These are phyloP conservation scores for Fusarium phyllophilum DNA, from an alignment of 2,329 filamentous ascomycete species.

Conservation along the genomic window DNA sequence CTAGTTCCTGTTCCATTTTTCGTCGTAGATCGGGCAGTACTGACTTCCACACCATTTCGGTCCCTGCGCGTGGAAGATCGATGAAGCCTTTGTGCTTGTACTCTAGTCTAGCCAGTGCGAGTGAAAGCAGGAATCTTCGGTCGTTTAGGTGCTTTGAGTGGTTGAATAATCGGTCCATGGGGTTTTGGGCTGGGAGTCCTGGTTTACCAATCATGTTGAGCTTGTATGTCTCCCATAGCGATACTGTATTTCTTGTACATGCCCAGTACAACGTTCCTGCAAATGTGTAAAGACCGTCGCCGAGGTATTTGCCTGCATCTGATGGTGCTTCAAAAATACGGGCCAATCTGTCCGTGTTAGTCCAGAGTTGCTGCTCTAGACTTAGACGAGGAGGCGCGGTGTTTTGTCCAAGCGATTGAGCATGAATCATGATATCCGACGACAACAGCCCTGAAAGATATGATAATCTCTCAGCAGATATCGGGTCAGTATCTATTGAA, in stretches of 20 bases:
- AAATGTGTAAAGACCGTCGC: slow-evolving; percentile 37
- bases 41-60: slow-evolving; percentile 3
- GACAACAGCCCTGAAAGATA: neutral
- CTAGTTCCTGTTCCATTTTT: slow-evolving; percentile 29
- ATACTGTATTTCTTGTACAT: slow-evolving; percentile 33
- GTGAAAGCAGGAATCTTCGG: slow-evolving; percentile 33
- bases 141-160: slow-evolving; percentile 36
- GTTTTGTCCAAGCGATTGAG: neutral
- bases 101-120: slow-evolving; percentile 35
- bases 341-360: slow-evolving; percentile 34
- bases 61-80: slow-evolving; percentile 1
- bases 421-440: neutral
- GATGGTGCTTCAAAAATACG: slow-evolving; percentile 38
- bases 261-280: slow-evolving; percentile 42
- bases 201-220: slow-evolving; percentile 13
- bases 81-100: slow-evolving; percentile 37
- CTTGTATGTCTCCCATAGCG: slow-evolving; percentile 36
- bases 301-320: slow-evolving; percentile 36
- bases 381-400: neutral
- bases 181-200: neutral
- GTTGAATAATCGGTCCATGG: slow-evolving; percentile 39
- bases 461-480: neutral
- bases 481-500: neutral
- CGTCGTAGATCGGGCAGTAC: neutral
- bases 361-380: slow-evolving; percentile 33